A percentile compares a stretch with the other conserved stretches of the same genome.
phyloP scores from a whole-genome alignment of 106 monocot species.

The Hemerocallis citrina region DNA sequence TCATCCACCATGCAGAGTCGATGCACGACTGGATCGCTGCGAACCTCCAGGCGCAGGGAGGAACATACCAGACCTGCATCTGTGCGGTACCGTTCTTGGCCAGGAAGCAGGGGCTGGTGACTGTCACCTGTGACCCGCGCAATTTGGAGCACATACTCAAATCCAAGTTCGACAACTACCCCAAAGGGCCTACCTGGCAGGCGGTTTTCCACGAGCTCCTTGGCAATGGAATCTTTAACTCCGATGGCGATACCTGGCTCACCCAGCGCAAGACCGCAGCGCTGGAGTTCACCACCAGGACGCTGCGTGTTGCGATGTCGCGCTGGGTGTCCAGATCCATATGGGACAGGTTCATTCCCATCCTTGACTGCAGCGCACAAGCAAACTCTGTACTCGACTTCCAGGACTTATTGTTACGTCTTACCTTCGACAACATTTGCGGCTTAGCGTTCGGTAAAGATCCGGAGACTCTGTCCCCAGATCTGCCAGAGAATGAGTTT shows the following conservation, averaged over 20 bases:
- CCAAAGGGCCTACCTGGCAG: conserved; percentile 81
- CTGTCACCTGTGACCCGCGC: conserved; percentile 76
- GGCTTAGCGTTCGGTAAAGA: conserved; percentile 78
- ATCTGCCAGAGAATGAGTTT: conserved; percentile 56
- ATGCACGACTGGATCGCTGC: conserved; percentile 66
- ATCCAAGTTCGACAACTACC: conserved; percentile 79
- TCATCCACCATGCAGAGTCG: conserved; percentile 30
- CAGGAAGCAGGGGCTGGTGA: conserved; percentile 45
- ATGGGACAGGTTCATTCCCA: conserved; percentile 45
- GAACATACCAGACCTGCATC: conserved; percentile 75
- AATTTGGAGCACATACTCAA: conserved; percentile 84
- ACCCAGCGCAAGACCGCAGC: conserved; percentile 83
- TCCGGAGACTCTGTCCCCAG: conserved; percentile 60
- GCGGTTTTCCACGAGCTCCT: conserved; percentile 80
- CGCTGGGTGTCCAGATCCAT: conserved; percentile 62
- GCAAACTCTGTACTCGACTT: conserved; percentile 31
- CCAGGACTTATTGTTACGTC: conserved; percentile 69
- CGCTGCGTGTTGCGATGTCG: conserved; percentile 73
- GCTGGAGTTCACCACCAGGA: conserved; percentile 88
- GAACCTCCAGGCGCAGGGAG: conserved; percentile 36
- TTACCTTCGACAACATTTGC: conserved; percentile 84
- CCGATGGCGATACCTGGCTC: conserved; percentile 75
- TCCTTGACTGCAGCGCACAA: conserved; percentile 19
- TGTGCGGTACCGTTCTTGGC: conserved; percentile 41
- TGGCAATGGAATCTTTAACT: conserved; percentile 90